These are phyloP conservation scores for Blastocystis sp. DNA, from an alignment of 352 stramenopile genomes.

Conservation along the genomic window DNA sequence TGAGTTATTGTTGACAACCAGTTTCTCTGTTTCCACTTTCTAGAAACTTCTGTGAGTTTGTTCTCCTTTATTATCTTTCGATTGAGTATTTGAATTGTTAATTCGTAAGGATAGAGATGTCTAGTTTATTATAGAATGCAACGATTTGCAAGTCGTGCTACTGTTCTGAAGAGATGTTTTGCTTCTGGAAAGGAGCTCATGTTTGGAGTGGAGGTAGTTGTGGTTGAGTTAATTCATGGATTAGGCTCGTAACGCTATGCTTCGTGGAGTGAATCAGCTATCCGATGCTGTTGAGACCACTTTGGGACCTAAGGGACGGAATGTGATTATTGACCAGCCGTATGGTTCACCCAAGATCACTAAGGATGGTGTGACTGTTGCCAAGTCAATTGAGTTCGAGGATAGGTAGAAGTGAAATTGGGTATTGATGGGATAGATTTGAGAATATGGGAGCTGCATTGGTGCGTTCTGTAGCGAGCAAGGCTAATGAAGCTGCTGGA, in stretches of 20 bases:
- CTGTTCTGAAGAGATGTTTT: conserved; percentile 23
- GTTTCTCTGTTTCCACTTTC: conserved; percentile 51
- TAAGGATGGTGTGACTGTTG: conserved; percentile 93
- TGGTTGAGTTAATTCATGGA: background rate
- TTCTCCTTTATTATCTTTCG: conserved; percentile 14
- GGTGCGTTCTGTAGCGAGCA: conserved; percentile 83
- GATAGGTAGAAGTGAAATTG: conserved; percentile 83
- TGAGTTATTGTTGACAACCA: background rate
- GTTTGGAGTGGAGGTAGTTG: conserved; percentile 84
- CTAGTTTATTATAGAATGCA: conserved; percentile 14
- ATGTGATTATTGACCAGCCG: conserved; percentile 97
- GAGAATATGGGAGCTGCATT: conserved; percentile 78
- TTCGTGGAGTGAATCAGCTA: conserved; percentile 93
- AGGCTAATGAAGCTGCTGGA: conserved; percentile 97
- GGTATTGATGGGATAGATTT: background rate
- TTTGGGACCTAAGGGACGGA: conserved; percentile 96
- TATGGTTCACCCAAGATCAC: conserved; percentile 92
- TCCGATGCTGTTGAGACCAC: conserved; percentile 96
- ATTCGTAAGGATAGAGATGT: too few relatives aligned
- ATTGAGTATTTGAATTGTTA: background rate
- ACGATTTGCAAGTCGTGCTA: conserved; percentile 12
- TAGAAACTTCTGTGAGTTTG: conserved; percentile 22
- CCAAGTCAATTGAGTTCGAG: conserved; percentile 92
- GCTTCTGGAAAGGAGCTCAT: conserved; percentile 90
- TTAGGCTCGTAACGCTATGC: conserved; percentile 88